phyloP scores from a whole-genome alignment of 352 stramenopile genomes.

The Globisporangium solare region DNA sequence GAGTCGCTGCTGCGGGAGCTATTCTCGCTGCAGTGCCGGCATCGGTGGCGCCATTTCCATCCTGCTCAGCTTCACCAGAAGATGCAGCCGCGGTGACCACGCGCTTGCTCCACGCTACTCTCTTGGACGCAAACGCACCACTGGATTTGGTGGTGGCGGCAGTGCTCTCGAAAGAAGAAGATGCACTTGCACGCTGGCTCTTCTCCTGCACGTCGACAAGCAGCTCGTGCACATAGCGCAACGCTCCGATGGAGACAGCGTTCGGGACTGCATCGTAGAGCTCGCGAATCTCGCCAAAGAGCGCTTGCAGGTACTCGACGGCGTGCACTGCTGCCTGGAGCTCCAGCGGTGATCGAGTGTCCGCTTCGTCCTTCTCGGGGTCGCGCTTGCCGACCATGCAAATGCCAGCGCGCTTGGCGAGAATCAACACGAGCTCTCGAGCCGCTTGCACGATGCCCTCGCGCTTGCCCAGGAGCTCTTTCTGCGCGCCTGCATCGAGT shows the following conservation, averaged over 20 bases:
- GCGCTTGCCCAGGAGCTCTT: conserved; percentile 13
- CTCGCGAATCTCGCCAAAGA: conserved; percentile 39
- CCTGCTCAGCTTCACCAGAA: not conserved
- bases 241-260: conserved; percentile 3
- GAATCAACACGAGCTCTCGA: conserved; percentile 34
- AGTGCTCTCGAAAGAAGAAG: not conserved
- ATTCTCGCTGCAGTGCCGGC: not conserved
- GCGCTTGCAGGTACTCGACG: conserved; percentile 15
- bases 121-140: conserved; percentile 7
- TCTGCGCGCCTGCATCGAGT: not conserved
- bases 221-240: conserved; percentile 31
- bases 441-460: conserved; percentile 27
- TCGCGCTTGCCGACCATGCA: conserved; percentile 63
- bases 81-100: not conserved
- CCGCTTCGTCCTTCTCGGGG: conserved; percentile 31
- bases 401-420: conserved; percentile 60
- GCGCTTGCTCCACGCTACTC: conserved; percentile 30
- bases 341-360: conserved; percentile 47
- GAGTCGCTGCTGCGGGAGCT: not conserved
- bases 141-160: not conserved
- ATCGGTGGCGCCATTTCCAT: not conserved
- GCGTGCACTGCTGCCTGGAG: conserved; percentile 13
- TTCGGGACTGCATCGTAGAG: not conserved
- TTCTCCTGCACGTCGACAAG: conserved; percentile 35
- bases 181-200: conserved; percentile 15